Evolutionary conservation across 768 basidiomycete genomes (phyloP), one percentile per base, ranked within the genome.

Genomic region (Chalciporus pseudorubinellus): DNA sequence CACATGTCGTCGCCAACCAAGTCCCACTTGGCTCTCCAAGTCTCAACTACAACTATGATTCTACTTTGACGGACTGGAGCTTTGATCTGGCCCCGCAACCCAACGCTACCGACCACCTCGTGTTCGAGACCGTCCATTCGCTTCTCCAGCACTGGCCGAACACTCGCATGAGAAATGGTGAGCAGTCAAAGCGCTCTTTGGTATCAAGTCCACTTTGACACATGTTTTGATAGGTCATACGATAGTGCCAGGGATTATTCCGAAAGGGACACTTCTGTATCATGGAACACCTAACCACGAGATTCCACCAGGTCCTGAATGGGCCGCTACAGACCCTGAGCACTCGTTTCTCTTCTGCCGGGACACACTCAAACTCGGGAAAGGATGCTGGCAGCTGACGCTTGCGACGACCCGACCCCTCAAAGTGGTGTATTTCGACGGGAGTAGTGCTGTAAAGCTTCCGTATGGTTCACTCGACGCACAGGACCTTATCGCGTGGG

Each of bases 71-170:
- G 6, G 26, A 47, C 21, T 69, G 67, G 66, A 48, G 47, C 46
- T 49, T 68, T 16, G 46, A 56, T n/a, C 29, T 42, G 20, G 36
- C 52, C 3, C 68, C 68, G 2, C 48, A 59, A 40, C 56, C 59
- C n/a, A 66, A 72, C 39, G 59, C 61, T 16, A 72, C 72, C 3
- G 56, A 59, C 19, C 62, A 71, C 46, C 55, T 73, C 39, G 57
- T 74, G 16, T 75, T 75, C 40, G 65, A 50, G 41, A 50, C 48
- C 4, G 41, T 28, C 10, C 33, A 50, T 16, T 50, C 48, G 16
- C 41, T 50, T 6, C 61, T 75, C 10, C 74, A 75, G 39, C 64
- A 68, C 28, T 75, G 70, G 71, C 63, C 72, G 2, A 74, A 73
- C 47, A 73, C 70, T 2, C 61, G 68, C 9, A 67, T 65, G 40